These are phyloP conservation scores for Gossypium lobatum DNA, from an alignment of 441 rosid species.

Conservation along the genomic window DNA sequence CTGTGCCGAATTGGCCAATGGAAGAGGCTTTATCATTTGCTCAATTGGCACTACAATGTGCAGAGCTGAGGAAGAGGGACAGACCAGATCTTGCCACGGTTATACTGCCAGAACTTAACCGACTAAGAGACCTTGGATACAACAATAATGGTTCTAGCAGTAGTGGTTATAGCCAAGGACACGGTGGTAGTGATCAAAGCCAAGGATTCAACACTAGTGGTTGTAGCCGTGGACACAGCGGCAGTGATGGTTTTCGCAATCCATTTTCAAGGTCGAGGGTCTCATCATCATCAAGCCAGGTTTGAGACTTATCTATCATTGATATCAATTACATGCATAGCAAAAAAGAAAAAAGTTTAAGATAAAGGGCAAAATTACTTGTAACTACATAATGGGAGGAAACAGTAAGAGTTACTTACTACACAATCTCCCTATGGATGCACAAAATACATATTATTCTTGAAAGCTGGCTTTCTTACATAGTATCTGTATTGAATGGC, in stretches of 20 bases:
- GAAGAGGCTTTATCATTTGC: slow-evolving; percentile 52
- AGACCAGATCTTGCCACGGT: slow-evolving; percentile 56
- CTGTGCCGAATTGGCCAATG: slow-evolving; percentile 51
- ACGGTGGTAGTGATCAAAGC: background rate
- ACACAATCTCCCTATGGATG: background rate
- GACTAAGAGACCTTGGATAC: slow-evolving; percentile 30
- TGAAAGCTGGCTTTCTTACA: background rate
- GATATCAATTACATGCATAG: background rate
- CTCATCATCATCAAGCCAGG: slow-evolving; percentile 15
- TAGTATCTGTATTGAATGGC: background rate
- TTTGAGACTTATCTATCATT: slow-evolving; percentile 16
- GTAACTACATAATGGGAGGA: too few species aligned
- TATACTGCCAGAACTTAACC: slow-evolving; percentile 48
- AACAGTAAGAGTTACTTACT: background rate
- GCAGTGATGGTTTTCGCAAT: background rate
- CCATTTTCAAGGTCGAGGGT: background rate
- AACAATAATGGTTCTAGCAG: background rate
- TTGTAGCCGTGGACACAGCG: background rate
- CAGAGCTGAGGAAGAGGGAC: slow-evolving; percentile 60
- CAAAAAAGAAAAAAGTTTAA: background rate
- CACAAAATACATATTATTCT: background rate
- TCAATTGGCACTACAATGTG: slow-evolving; percentile 42
- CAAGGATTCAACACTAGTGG: background rate
- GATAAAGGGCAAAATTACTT: background rate
- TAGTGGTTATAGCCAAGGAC: background rate